Evolutionary conservation across 352 stramenopile species (phyloP), one percentile per base, ranked within the genome.

Genomic region (Pythium aristosporum): DNA sequence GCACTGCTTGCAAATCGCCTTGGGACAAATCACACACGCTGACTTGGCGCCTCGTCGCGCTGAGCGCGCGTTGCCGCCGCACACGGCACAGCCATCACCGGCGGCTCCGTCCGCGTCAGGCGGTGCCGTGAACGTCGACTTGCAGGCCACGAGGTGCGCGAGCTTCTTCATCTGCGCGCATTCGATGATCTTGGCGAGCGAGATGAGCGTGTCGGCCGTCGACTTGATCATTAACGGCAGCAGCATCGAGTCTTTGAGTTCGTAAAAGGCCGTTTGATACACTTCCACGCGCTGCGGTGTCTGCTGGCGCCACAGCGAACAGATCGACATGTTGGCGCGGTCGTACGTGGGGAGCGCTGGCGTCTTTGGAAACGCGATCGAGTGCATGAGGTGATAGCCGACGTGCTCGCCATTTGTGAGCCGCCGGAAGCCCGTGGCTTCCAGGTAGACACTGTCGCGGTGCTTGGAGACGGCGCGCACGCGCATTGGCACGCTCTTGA

Each of bases 351-450:
- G 55, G 21, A 84, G 64, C 15, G 57, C 20, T 23, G 71, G 75
- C 4, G 78, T 82, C 57, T 80, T 68, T 30, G 68, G 55, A 49
- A 88, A 88, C 32, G 82, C 65, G 16, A 91, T 69, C 30, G 79
- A 87, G 59, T 91, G 82, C 21, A 79, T 63, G 10, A 91, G 48
- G 20, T 87, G 74, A 66, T 71, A 91, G 2, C 82, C 82, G 53
- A 91, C 52, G 5, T 58, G 61, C 30, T 91, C 77, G 20, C 77
- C 82, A 1, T 68, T 74, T 2, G 57, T 30, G 48, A 87, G 55
- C 13, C 21, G 67, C 1, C 67, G 77, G 5, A 72, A 75, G 11
- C 82, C 82, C 8, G 75, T 88, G 13, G 77, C 67, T 58, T 91
- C 79, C 7, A 89, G 57, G 56, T 75, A 87, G 11, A 91, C 69